Conservation (phyloP, 2,329 filamentous ascomycete species). For the Xylariaceae sp. region DNA sequence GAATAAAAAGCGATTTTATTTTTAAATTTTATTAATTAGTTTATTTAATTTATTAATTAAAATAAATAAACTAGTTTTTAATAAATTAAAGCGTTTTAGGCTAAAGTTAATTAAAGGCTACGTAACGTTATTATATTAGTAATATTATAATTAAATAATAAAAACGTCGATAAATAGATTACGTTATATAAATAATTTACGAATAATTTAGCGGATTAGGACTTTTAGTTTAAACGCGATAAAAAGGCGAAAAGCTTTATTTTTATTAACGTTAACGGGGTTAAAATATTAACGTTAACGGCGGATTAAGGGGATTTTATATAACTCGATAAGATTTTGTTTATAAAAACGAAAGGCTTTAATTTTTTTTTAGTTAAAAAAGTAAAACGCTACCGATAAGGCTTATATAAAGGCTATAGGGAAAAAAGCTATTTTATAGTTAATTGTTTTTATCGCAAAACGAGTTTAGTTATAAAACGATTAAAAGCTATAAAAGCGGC, state of each 20-base stretch:
- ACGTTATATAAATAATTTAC: neutral
- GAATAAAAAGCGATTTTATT: neutral
- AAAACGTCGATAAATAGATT: neutral
- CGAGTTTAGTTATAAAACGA: too few relatives aligned
- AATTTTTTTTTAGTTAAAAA: neutral
- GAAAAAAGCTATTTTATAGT: neutral
- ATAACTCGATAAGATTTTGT: neutral
- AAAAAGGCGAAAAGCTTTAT: neutral
- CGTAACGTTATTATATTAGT: neutral
- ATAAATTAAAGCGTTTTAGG: too few relatives aligned
- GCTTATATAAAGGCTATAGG: neutral
- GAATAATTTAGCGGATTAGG: too few relatives aligned
- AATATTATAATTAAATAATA: neutral
- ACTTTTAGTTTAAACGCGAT: too few relatives aligned
- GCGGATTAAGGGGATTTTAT: neutral
- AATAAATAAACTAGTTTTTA: too few relatives aligned
- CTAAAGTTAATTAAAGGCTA: neutral
- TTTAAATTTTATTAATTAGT: neutral
- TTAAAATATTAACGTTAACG: neutral
- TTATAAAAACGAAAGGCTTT: neutral
- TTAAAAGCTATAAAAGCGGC: neutral
- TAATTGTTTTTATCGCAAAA: neutral
- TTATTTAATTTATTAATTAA: neutral
- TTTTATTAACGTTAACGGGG: neutral
- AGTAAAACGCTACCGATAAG: neutral